These are phyloP conservation scores for Aspergillus quadrilineatus DNA, from an alignment of 2,329 filamentous ascomycete species.

Conservation along the genomic window DNA sequence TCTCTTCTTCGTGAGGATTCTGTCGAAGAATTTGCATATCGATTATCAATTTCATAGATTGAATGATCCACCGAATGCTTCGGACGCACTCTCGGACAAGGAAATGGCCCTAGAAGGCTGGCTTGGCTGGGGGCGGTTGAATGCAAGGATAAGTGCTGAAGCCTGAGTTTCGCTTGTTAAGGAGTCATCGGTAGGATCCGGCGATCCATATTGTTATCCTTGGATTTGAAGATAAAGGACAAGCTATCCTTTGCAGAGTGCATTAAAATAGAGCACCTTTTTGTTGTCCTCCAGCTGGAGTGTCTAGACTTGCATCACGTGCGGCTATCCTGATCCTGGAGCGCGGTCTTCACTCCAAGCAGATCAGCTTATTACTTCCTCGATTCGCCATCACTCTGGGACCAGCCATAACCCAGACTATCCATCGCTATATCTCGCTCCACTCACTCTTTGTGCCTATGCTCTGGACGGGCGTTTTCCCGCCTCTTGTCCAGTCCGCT, in stretches of 20 bases:
- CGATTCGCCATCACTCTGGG: background rate
- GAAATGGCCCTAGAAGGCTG: background rate
- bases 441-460: background rate
- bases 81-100: background rate
- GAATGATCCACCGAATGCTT: constrained; percentile 4
- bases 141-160: constrained; percentile 13
- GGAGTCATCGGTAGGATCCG: background rate
- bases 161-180: background rate
- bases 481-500: constrained; percentile 2
- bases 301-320: constrained; percentile 25
- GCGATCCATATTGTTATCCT: background rate
- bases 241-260: background rate
- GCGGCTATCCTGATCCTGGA: constrained; percentile 18
- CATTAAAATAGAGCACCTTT: constrained; percentile 6
- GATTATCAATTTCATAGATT: constrained; percentile 1
- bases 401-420: background rate
- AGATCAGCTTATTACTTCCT: background rate
- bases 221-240: background rate
- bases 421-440: background rate
- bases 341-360: background rate
- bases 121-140: constrained; percentile 10
- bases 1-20: background rate
- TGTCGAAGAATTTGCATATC: background rate
- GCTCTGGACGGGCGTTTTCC: background rate
- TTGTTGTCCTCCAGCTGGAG: background rate